Conservation (phyloP, 495 filamentous ascomycete species). For the Tuber aestivum region DNA sequence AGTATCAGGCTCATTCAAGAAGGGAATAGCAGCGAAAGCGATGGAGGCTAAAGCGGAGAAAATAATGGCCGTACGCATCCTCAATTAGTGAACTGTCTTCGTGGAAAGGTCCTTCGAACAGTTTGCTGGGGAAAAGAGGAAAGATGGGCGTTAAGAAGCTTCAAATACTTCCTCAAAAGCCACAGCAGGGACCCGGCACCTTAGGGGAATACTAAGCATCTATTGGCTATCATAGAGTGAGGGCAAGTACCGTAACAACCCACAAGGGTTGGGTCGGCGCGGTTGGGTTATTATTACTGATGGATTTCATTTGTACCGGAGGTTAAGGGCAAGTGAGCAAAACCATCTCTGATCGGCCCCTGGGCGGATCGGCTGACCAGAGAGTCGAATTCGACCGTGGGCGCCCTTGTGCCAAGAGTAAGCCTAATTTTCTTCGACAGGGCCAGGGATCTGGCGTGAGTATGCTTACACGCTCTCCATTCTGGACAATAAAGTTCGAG, state of each 20-base stretch:
- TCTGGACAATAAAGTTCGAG: no score
- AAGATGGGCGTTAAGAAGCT: not conserved
- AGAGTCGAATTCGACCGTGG: no score
- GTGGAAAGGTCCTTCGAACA: not conserved
- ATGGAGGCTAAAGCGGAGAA: not conserved
- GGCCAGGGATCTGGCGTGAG: no score
- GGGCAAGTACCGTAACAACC: no score
- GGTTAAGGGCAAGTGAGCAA: no score
- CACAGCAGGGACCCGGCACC: not conserved
- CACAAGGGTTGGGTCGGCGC: not conserved
- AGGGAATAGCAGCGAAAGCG: constrained; percentile 11
- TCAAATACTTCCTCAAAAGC: not conserved
- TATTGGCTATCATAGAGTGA: not conserved
- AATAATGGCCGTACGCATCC: not conserved
- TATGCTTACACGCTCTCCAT: no score
- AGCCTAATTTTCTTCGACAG: no score
- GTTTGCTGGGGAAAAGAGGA: not conserved
- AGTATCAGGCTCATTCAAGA: constrained; percentile 21
- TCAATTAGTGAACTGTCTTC: not conserved
- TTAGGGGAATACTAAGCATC: not conserved
- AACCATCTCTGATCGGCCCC: no score
- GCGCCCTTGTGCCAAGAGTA: no score
- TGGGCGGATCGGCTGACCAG: no score
- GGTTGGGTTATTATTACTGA: not conserved
- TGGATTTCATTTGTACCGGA: not conserved